Evolutionary conservation across 495 filamentous ascomycete species (phyloP).

Genomic region (Annulohypoxylon nitens): DNA sequence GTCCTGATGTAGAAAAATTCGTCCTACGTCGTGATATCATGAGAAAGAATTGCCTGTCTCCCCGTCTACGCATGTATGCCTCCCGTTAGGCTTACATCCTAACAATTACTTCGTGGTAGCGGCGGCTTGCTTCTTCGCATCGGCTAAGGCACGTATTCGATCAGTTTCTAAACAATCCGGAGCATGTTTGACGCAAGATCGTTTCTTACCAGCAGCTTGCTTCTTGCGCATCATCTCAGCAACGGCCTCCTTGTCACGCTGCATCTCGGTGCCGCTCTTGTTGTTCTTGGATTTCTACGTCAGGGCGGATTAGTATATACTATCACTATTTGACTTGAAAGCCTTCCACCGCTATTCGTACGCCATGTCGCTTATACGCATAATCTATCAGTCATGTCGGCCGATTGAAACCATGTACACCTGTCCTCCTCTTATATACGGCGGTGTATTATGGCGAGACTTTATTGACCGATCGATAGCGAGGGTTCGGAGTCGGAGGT

Average conservation of each 20-base stretch:
- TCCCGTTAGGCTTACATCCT: constrained; percentile 7
- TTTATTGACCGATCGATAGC: not conserved
- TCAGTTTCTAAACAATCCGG: constrained; percentile 11
- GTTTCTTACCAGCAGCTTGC: constrained; percentile 82
- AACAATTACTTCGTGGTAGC: constrained; percentile 46
- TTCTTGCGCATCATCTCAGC: constrained; percentile 92
- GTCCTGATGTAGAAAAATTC: constrained; percentile 30
- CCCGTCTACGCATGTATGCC: constrained; percentile 18
- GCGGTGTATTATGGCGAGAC: not conserved
- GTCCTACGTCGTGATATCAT: constrained; percentile 44
- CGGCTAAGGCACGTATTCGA: constrained; percentile 52
- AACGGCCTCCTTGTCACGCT: constrained; percentile 77
- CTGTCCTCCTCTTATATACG: not conserved
- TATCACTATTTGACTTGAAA: not conserved
- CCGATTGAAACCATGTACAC: not conserved
- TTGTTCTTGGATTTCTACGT: constrained; percentile 71
- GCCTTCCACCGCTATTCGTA: not conserved
- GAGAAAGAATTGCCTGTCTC: constrained; percentile 8
- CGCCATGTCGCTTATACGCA: not conserved
- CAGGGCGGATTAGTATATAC: constrained; percentile 32
- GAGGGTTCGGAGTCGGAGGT: constrained; percentile 8
- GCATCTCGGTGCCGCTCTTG: constrained; percentile 76
- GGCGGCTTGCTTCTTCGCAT: constrained; percentile 62
- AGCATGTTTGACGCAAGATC: not conserved
- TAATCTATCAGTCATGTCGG: not conserved